Evolutionary conservation across 176 grass and related monocot genomes (phyloP), one percentile per base, ranked within the genome.

Genomic region (Triticum timopheevii): DNA sequence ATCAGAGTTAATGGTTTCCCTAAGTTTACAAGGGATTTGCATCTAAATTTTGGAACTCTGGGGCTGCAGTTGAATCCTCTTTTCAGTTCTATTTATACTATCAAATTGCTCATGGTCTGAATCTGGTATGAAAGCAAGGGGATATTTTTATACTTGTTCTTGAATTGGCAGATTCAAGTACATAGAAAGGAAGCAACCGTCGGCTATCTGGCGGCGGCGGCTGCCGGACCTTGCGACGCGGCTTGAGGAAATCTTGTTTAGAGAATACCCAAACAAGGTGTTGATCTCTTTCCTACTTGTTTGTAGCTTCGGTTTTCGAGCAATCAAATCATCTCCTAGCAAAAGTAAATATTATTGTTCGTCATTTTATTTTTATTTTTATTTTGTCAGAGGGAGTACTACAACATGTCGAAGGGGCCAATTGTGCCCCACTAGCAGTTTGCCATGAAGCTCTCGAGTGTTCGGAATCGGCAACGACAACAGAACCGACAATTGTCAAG

Each of bases 361-460:
- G 30, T 75, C 59, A 65, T 81, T 83, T 74, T 65, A 12, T 50
- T 33, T 28, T 73, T 68, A 33, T 39, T 82, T 40, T 65, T 31
- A 61, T 61, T 30, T 82, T 91, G 80, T 61, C 92, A 99, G 97
- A 90, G 79, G 70, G 92, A 90, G 1, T 99, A 99, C 77, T 59
- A 56, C 34, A 94, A 65, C 77, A 93, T 96, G 89, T 82, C 86
- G 79, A 89, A 63, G 19, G 86, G 63, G 33, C 69, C 88, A 50
- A 40, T 90, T 83, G 44, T 54, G 73, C 16, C 1, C 17, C 3
- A 10, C 24, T 31, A 54, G 44, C 6, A 52, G 24, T 54, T 62
- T 82, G 83, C 86, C 80, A 72, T 96, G 40, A 91, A 90, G 80
- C 84, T 77, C 12, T 75, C 86, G 62, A 56, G 69, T 23, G 56